Base-by-base conservation (phyloP, 2,329 filamentous ascomycete species). In the Orbilia brochopaga region DNA sequence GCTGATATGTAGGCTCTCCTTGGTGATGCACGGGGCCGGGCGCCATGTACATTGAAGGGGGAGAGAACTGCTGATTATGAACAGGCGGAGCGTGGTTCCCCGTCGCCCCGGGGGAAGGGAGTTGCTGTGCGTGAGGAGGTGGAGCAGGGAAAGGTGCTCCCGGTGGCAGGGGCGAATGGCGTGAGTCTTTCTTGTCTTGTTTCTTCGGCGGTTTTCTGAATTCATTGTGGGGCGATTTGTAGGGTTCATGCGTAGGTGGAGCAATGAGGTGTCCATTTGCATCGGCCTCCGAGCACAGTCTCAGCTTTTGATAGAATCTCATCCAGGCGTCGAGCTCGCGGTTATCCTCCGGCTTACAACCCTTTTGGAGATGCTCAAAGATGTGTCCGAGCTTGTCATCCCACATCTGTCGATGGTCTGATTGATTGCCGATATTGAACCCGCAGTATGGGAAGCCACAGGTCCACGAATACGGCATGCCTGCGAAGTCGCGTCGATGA, bases 311-410 rank as follows among this genome's bases (percentile, higher is more conserved):
- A 51, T 72, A 72, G 53, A 56, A 72, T n/a, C 27, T 27, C 67
- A 72, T 42, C 67, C 67, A 72, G 11, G n/a, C 46, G 2, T 8
- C 4, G 21, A 60, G 51, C 15, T 72, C 67, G 15, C 17, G 13
- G 24, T 58, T 61, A 13, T 55, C 37, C 51, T 72, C 67, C 8
- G 55, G 55, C 19, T 35, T 52, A 1, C 24, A 11, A 19, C 35
- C 15, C 1, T 37, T 21, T 4, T 4, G 15, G 15, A 72, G 27
- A 21, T 72, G 67, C 0, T 24, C 55, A 32, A 44, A 72, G 24
- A 72, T 56, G 55, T 72, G 67, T 8, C 10, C 27, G 6, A 72
- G 19, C 50, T 72, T 72, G 2, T 15, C 21, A 21, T 72, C 56
- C 67, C 67, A 72, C 19, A 72, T 23, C 4, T 32, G 6, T 19